phyloP scores from a whole-genome alignment of 169 alveolate genomes.

The Blepharisma undulans region DNA sequence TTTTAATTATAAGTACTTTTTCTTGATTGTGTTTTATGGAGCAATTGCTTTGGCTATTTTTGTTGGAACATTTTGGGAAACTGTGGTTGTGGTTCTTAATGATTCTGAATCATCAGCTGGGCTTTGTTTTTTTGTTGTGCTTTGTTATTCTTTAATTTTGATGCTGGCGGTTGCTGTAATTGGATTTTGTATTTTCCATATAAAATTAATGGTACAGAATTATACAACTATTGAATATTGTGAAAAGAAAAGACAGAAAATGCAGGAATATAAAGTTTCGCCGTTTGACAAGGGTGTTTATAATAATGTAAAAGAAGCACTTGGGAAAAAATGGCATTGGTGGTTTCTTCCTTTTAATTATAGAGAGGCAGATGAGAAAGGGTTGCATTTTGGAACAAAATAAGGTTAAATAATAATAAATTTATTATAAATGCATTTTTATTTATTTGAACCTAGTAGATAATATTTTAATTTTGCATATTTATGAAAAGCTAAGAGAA shows the following conservation, averaged over 20 bases:
- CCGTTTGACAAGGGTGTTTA: not conserved
- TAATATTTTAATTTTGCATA: too few species aligned
- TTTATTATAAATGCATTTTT: not conserved
- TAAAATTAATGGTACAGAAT: slow-evolving; percentile 41
- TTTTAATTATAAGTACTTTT: slow-evolving; percentile 68
- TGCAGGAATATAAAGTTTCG: not conserved
- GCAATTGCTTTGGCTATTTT: slow-evolving; percentile 20
- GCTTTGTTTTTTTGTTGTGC: not conserved
- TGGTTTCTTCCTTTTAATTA: slow-evolving; percentile 46
- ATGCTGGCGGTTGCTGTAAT: not conserved
- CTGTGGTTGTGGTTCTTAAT: slow-evolving; percentile 5
- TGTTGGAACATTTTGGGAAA: slow-evolving; percentile 33
- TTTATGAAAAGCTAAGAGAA: not conserved
- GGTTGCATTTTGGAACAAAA: not conserved
- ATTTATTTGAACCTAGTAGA: too few species aligned
- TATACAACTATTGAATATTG: slow-evolving; percentile 70
- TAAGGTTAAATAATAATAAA: not conserved
- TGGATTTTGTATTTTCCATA: slow-evolving; percentile 23
- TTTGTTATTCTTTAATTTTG: not conserved
- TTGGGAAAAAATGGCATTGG: slow-evolving; percentile 34
- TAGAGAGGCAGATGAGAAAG: not conserved
- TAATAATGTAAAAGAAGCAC: slow-evolving; percentile 1
- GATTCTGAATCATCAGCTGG: not conserved
- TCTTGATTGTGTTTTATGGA: slow-evolving; percentile 55
- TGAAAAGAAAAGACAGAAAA: slow-evolving; percentile 49